Percentiles rank a stretch among this genome's conserved stretches.
Conservation (phyloP, 2,329 filamentous ascomycete genomes). For the Trichoderma endophyticum region DNA sequence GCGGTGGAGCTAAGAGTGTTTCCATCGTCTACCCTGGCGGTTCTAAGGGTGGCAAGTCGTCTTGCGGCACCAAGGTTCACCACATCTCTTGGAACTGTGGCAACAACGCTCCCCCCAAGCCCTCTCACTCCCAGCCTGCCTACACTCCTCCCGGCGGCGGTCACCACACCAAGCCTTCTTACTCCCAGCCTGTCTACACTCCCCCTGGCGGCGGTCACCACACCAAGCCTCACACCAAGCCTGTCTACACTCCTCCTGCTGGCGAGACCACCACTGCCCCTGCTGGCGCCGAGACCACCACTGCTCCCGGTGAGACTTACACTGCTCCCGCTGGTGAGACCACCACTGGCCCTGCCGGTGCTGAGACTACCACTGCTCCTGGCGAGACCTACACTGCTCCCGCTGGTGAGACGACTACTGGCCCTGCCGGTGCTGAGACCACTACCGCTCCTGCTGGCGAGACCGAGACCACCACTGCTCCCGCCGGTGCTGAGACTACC, state of each 20-base stretch:
- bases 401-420: not conserved
- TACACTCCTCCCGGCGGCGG: not conserved
- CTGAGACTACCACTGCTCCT: conserved; percentile 22
- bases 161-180: not conserved
- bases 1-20: conserved; percentile 84
- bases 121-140: not conserved
- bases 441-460: conserved; percentile 25
- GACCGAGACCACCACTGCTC: conserved; percentile 25
- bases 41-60: conserved; percentile 45
- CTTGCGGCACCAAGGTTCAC: conserved; percentile 71
- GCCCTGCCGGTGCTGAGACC: conserved; percentile 25
- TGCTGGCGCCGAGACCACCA: not conserved
- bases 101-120: conserved; percentile 4
- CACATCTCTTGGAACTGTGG: conserved; percentile 47
- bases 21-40: conserved; percentile 65
- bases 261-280: not conserved
- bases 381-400: not conserved
- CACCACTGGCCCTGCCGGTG: not conserved
- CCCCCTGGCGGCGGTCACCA: not conserved
- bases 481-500: conserved; percentile 20
- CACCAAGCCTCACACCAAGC: not conserved
- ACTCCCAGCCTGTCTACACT: not conserved
- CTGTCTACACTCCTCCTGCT: conserved; percentile 7
- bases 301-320: conserved; percentile 2
- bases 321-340: conserved; percentile 8